Conservation (phyloP, 371 early-diverging fungal genomes). For the Rhizopus sp. region DNA sequence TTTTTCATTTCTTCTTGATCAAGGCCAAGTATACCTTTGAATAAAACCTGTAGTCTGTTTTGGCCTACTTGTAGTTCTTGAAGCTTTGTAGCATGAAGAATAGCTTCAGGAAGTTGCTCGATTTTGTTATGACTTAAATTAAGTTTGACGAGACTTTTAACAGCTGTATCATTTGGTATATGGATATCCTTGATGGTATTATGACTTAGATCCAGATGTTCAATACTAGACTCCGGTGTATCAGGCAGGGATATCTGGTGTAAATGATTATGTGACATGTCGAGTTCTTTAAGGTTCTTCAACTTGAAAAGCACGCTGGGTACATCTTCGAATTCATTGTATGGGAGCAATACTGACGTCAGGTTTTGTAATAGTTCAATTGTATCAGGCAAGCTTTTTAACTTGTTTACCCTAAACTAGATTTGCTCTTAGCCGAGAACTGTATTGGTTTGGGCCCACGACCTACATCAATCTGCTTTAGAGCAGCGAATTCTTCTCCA, state of each 20-base stretch:
- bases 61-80: conserved; percentile 53
- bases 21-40: conserved; percentile 24
- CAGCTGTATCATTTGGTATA: not conserved
- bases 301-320: conserved; percentile 46
- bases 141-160: conserved; percentile 33
- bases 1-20: not conserved
- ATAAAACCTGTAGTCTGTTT: conserved; percentile 40
- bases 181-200: conserved; percentile 51
- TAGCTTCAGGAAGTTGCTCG: conserved; percentile 38
- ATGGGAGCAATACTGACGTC: conserved; percentile 47
- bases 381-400: conserved; percentile 50
- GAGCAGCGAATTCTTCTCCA: conserved; percentile 61
- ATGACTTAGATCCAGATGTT: conserved; percentile 63
- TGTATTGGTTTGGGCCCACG: conserved; percentile 9
- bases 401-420: conserved; percentile 60
- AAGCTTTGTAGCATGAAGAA: conserved; percentile 41
- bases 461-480: conserved; percentile 66
- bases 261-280: conserved; percentile 53
- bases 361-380: conserved; percentile 48
- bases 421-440: not conserved
- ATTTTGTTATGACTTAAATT: conserved; percentile 60
- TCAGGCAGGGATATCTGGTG: conserved; percentile 14
- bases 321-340: conserved; percentile 50
- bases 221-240: conserved; percentile 40
- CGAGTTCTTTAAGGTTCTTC: conserved; percentile 45